Base-by-base conservation (phyloP, 805 yeast genomes). In the Kurtzmaniella fragi region DNA sequence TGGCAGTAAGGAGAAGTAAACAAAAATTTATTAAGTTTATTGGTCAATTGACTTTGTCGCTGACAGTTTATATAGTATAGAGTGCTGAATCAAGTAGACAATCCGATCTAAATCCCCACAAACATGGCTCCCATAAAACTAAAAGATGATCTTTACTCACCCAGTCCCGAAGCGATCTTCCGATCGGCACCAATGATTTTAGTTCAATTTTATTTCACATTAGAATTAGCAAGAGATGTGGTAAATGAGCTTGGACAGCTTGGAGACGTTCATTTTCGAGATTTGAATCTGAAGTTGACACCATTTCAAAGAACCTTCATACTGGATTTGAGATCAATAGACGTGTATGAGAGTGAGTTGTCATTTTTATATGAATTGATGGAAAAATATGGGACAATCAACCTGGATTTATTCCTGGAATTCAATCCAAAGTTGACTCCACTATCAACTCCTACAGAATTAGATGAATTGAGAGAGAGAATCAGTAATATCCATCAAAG, bases 391-490 rank as follows among this genome's bases (percentile, higher is more conserved):
- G 49, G 49, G 12, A 54, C 62, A 2, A 32, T 54, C 5, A 54
- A 48, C 37, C 49, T 52, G 5, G 66, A 62, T 39, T 39, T 52
- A 2, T 52, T 42, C 35, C 54, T 54, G 33, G 53, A 54, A 25
- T 43, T 59, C 30, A 43, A 81, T 31, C 64, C 71, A 3, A 87
- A 90, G 43, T 75, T 84, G 49, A 69, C 76, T 37, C 78, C 79
- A 3, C 52, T 66, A 32, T 70, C 70, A 4, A 37, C 62, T 5
- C 36, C 57, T 2, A 54, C 67, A 9, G 69, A 62, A 29, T 54
- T 66, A 53, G 71, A 66, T 43, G 57, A 53, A 12, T 49, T 64
- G 37, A 54, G 49, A 38, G 46, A 42, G 9, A 50, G 51, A 28
- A 51, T 67, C 10, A 39, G 42, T 2, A 52, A 49, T 6, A 47